These are phyloP conservation scores for Rhododendron griersonianum DNA, from an alignment of 148 eudicot species.

Conservation along the genomic window DNA sequence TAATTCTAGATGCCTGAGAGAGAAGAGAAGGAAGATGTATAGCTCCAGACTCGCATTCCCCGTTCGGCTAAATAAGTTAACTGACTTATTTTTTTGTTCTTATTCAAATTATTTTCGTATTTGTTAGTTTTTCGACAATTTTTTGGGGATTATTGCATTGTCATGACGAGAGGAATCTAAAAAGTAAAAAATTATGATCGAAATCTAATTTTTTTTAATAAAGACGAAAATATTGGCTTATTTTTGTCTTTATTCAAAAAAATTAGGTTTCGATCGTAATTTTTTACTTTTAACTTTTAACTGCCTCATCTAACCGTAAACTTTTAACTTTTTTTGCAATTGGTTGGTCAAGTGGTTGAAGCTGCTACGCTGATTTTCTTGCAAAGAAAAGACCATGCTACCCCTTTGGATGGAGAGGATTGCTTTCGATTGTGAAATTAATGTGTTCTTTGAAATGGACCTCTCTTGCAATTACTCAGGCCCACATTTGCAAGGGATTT, in stretches of 20 bases:
- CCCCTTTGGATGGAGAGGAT: neutral
- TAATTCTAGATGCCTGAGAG: neutral
- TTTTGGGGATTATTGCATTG: no score
- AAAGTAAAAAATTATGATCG: no score
- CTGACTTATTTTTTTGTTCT: no score
- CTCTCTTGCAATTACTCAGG: neutral
- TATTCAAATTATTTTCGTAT: no score
- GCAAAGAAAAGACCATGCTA: neutral
- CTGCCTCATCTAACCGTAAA: neutral
- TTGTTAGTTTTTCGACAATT: no score
- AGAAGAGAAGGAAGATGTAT: neutral
- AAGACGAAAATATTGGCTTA: no score
- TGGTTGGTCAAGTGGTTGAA: neutral
- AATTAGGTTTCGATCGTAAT: no score
- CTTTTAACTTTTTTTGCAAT: neutral
- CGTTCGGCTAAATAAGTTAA: no score
- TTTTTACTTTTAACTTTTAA: neutral
- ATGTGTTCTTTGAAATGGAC: neutral
- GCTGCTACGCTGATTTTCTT: neutral
- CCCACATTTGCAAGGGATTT: neutral
- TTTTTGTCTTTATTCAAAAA: no score
- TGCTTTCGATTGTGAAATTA: neutral
- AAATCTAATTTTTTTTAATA: no score
- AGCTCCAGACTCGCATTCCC: neutral
- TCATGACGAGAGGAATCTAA: no score